phyloP scores from a whole-genome alignment of 2,329 filamentous ascomycete species.

The Diaporthe sp. region DNA sequence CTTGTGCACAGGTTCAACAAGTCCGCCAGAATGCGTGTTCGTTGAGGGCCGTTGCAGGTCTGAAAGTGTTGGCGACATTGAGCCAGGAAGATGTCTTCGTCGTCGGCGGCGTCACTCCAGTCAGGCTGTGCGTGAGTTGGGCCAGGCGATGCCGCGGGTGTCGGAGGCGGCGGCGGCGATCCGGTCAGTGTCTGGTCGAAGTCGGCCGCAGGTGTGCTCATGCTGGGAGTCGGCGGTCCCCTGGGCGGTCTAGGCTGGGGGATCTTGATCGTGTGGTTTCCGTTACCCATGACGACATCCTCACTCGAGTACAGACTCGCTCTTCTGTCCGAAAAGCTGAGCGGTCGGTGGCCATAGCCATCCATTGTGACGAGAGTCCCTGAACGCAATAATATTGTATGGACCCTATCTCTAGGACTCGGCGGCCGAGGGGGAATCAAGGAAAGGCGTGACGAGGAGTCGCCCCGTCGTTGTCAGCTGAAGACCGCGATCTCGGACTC shows the following conservation, averaged over 20 bases:
- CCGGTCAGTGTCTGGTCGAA: slow-evolving; percentile 73
- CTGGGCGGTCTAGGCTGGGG: slow-evolving; percentile 62
- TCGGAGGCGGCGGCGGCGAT: slow-evolving; percentile 75
- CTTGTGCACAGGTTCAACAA: slow-evolving; percentile 95
- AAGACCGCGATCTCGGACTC: slow-evolving; percentile 4
- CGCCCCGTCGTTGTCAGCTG: slow-evolving; percentile 9
- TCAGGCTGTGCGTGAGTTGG: slow-evolving; percentile 74
- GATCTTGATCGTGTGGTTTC: slow-evolving; percentile 64
- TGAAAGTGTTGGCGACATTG: slow-evolving; percentile 86
- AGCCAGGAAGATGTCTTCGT: slow-evolving; percentile 86
- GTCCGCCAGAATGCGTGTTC: slow-evolving; percentile 86
- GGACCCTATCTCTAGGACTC: slow-evolving; percentile 19
- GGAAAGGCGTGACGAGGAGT: background rate
- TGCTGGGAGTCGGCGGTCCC: slow-evolving; percentile 76
- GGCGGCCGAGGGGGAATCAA: slow-evolving; percentile 26
- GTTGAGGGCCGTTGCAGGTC: slow-evolving; percentile 80
- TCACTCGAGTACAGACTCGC: slow-evolving; percentile 69
- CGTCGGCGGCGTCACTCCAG: slow-evolving; percentile 83
- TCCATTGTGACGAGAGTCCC: slow-evolving; percentile 51
- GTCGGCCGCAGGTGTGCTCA: slow-evolving; percentile 74
- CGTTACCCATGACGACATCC: slow-evolving; percentile 68
- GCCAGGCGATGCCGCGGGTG: slow-evolving; percentile 75
- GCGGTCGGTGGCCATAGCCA: slow-evolving; percentile 59
- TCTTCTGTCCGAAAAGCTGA: slow-evolving; percentile 73
- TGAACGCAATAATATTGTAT: slow-evolving; percentile 31